These are phyloP conservation scores for Chenopodium berlandieri DNA, from an alignment of 148 eudicot species.

Conservation along the genomic window DNA sequence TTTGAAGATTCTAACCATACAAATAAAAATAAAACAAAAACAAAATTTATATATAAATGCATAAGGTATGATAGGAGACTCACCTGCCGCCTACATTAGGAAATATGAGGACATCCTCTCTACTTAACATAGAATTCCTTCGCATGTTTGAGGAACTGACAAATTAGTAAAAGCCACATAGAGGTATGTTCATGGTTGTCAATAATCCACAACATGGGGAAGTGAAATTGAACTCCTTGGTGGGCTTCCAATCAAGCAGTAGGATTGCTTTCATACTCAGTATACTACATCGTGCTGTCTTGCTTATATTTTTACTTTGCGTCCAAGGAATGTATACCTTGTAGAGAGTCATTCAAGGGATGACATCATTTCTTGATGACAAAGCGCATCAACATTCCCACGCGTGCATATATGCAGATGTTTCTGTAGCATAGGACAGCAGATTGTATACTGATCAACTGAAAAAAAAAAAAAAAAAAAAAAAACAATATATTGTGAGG, in stretches of 20 bases:
- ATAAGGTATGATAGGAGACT: constrained; percentile 6
- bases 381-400: not conserved
- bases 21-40: not conserved
- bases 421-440: not conserved
- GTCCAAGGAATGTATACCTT: constrained; percentile 1
- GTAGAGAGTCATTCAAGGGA: not conserved
- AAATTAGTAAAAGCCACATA: constrained; percentile 8
- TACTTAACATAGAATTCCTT: not conserved
- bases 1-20: not conserved
- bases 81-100: constrained; percentile 14
- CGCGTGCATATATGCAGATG: not conserved
- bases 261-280: not conserved
- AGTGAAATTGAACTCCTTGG: constrained; percentile 11
- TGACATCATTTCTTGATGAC: not conserved
- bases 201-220: constrained; percentile 20
- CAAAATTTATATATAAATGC: not conserved
- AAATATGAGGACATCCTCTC: constrained; percentile 19
- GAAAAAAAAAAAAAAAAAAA: too few relatives aligned
- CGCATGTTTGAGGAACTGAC: constrained; percentile 8
- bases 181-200: constrained; percentile 10
- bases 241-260: not conserved
- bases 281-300: constrained; percentile 18
- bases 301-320: constrained; percentile 11
- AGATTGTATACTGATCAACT: too few relatives aligned
- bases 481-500: too few relatives aligned